phyloP scores from a whole-genome alignment of 176 grass and related monocot species.

The Oryza glaberrima region DNA sequence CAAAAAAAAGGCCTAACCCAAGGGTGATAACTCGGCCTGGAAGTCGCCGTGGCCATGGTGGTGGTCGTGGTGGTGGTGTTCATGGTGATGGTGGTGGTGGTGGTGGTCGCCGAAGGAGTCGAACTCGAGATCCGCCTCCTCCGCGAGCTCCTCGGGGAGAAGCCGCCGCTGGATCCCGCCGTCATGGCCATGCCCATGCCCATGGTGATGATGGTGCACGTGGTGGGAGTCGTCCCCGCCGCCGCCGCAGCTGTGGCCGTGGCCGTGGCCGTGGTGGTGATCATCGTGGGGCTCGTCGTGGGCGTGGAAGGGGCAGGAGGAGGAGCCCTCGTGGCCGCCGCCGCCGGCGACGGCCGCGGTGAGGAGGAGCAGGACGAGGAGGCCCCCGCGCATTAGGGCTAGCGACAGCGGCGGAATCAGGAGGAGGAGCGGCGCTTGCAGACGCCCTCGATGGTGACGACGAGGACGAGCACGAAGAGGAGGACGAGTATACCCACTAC shows the following conservation, averaged over 20 bases:
- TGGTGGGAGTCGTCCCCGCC: slow-evolving; percentile 20
- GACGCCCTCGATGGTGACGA: slow-evolving; percentile 66
- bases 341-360: slow-evolving; percentile 20
- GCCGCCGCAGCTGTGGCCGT: slow-evolving; percentile 32
- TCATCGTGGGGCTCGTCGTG: slow-evolving; percentile 42
- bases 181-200: neutral
- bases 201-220: slow-evolving; percentile 40
- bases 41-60: slow-evolving; percentile 47
- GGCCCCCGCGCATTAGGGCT: slow-evolving; percentile 26
- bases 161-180: slow-evolving; percentile 64
- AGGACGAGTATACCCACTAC: slow-evolving; percentile 64
- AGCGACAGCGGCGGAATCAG: neutral
- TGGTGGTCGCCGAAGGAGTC: slow-evolving; percentile 46
- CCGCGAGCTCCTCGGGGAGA: slow-evolving; percentile 89
- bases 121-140: slow-evolving; percentile 92
- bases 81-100: neutral
- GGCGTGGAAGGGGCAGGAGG: slow-evolving; percentile 54
- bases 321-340: slow-evolving; percentile 32
- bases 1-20: slow-evolving; percentile 54
- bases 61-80: slow-evolving; percentile 32
- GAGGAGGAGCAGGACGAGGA: slow-evolving; percentile 45
- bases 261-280: slow-evolving; percentile 49
- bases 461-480: slow-evolving; percentile 61
- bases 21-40: slow-evolving; percentile 44
- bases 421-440: slow-evolving; percentile 60